These are phyloP conservation scores for Emmonsiellopsis sp. DNA, from an alignment of 2,329 filamentous ascomycete genomes.

Conservation along the genomic window DNA sequence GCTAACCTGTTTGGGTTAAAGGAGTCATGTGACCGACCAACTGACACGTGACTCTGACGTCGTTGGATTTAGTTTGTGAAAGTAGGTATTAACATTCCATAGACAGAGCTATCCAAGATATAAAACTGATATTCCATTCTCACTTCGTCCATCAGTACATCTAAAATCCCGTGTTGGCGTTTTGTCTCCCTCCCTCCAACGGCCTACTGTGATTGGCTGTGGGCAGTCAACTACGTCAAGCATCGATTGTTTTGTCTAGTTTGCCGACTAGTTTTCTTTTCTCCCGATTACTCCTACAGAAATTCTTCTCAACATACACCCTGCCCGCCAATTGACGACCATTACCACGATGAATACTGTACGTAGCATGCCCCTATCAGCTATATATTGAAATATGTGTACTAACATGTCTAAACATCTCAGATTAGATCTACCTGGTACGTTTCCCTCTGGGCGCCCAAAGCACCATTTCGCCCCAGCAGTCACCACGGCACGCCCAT, in stretches of 20 bases:
- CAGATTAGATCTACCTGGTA: constrained; percentile 53
- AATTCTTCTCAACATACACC: not conserved
- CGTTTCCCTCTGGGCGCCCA: constrained; percentile 16
- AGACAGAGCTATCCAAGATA: no score
- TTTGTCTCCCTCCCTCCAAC: not conserved
- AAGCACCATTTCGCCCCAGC: not conserved
- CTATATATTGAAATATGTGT: not conserved
- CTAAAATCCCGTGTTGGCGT: not conserved
- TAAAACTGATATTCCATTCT: not conserved
- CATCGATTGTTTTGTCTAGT: not conserved
- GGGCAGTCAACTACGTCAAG: not conserved
- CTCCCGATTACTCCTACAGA: not conserved
- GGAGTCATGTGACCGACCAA: no score
- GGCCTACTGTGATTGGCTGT: constrained; percentile 3
- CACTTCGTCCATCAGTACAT: not conserved
- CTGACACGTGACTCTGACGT: no score
- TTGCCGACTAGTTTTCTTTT: not conserved
- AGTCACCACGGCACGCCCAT: not conserved
- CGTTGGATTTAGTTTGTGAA: no score
- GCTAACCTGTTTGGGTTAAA: no score
- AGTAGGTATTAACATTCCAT: no score
- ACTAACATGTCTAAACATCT: not conserved
- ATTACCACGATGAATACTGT: constrained; percentile 44
- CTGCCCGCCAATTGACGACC: not conserved
- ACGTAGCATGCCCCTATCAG: constrained; percentile 15